These are phyloP conservation scores for Scedosporium aurantiacum DNA, from an alignment of 2,329 filamentous ascomycete species.

Conservation along the genomic window DNA sequence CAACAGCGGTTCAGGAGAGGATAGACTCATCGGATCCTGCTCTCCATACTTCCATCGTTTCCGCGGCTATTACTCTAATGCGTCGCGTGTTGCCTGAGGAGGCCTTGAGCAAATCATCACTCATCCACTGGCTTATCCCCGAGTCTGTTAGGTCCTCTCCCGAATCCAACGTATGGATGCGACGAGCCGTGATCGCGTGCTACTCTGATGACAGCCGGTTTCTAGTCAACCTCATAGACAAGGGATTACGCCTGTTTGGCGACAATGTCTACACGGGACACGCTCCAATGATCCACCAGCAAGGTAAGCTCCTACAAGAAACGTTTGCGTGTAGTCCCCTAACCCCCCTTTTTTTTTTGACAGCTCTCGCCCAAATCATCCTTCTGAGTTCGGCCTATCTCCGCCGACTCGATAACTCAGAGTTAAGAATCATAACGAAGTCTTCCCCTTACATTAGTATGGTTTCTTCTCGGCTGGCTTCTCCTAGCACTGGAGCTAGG, in stretches of 20 bases:
- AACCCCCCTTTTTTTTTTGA: neutral
- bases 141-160: neutral
- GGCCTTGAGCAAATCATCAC: neutral
- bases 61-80: neutral
- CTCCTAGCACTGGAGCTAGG: slow-evolving; percentile 62
- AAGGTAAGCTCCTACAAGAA: slow-evolving; percentile 43
- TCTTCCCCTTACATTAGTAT: slow-evolving; percentile 64
- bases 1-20: slow-evolving; percentile 30
- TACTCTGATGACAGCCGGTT: slow-evolving; percentile 39
- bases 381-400: slow-evolving; percentile 70
- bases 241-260: slow-evolving; percentile 62
- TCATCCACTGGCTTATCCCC: neutral
- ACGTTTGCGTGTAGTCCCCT: neutral
- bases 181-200: slow-evolving; percentile 52
- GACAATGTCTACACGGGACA: slow-evolving; percentile 83
- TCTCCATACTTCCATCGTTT: neutral
- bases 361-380: slow-evolving; percentile 49
- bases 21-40: slow-evolving; percentile 19
- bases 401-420: slow-evolving; percentile 52
- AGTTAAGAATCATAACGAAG: slow-evolving; percentile 57
- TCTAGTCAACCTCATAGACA: slow-evolving; percentile 51
- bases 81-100: neutral
- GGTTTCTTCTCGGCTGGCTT: slow-evolving; percentile 74
- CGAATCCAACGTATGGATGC: slow-evolving; percentile 26
- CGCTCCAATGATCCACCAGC: slow-evolving; percentile 73